Percentiles rank a stretch among this genome's conserved stretches.
phyloP scores from a whole-genome alignment of 2,329 filamentous ascomycete species.

The Stagonosporopsis cucurbitacearum region DNA sequence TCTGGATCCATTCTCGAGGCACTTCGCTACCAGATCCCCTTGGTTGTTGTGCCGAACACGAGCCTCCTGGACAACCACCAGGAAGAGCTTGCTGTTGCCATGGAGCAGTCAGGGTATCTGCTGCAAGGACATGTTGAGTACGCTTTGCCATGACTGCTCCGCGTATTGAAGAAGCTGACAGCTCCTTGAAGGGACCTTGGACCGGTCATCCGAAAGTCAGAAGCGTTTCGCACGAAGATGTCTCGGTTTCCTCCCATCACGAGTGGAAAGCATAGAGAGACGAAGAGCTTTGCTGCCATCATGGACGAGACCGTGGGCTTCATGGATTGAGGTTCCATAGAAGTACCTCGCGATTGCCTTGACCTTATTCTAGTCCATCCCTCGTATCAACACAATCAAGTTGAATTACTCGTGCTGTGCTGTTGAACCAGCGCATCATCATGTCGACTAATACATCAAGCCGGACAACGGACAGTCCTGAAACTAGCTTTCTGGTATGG shows the following conservation, averaged over 20 bases:
- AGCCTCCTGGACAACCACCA: conserved; percentile 89
- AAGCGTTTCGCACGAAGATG: conserved; percentile 47
- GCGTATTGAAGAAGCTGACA: conserved; percentile 1
- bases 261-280: conserved; percentile 45
- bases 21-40: conserved; percentile 72
- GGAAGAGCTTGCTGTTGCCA: conserved; percentile 78
- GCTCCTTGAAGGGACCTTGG: conserved; percentile 52
- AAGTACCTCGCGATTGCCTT: not conserved
- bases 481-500: too few species aligned
- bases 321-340: conserved; percentile 34
- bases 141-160: conserved; percentile 58
- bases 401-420: not conserved
- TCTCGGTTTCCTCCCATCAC: conserved; percentile 44
- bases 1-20: conserved; percentile 89
- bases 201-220: conserved; percentile 56
- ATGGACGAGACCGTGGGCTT: conserved; percentile 48
- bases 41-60: conserved; percentile 91
- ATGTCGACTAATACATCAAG: too few species aligned
- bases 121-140: conserved; percentile 67
- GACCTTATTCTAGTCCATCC: not conserved
- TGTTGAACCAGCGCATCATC: not conserved
- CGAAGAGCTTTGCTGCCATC: conserved; percentile 43
- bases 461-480: not conserved
- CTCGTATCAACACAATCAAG: not conserved
- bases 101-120: conserved; percentile 77